Conservation (phyloP, 805 yeast genomes). For the Candida arabinofermentans region DNA sequence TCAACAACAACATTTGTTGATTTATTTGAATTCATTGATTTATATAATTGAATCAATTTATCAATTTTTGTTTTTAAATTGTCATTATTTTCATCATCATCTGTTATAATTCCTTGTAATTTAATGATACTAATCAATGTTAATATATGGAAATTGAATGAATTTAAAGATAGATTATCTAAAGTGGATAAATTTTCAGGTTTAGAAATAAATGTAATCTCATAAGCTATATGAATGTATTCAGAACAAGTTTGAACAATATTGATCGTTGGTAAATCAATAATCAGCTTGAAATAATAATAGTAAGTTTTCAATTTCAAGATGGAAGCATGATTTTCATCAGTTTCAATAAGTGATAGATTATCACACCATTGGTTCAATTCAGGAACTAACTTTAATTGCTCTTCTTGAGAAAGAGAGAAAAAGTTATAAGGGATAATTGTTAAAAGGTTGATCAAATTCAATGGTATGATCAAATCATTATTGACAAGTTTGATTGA, state of each 20-base stretch:
- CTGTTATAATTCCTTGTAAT: constrained; percentile 7
- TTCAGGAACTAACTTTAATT: constrained; percentile 17
- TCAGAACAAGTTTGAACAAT: constrained; percentile 16
- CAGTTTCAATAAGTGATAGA: constrained; percentile 15
- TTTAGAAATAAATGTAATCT: constrained; percentile 16
- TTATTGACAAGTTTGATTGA: constrained; percentile 31
- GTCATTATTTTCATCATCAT: constrained; percentile 11
- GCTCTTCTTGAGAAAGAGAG: constrained; percentile 9
- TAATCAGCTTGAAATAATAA: constrained; percentile 26
- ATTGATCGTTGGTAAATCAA: constrained; percentile 19
- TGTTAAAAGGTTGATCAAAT: constrained; percentile 30
- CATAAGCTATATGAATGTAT: constrained; percentile 21
- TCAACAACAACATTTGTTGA: neutral
- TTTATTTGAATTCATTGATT: neutral
- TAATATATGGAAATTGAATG: constrained; percentile 31
- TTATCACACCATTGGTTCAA: constrained; percentile 25
- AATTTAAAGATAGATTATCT: constrained; percentile 26
- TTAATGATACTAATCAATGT: constrained; percentile 23
- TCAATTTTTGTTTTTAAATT: constrained; percentile 10
- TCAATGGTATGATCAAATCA: constrained; percentile 32
- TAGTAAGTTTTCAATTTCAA: constrained; percentile 29
- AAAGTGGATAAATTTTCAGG: constrained; percentile 9
- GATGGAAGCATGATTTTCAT: constrained; percentile 22
- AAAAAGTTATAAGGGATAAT: constrained; percentile 29
- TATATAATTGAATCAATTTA: constrained; percentile 21